Conservation (phyloP, 805 yeast genomes). For the Yarrowia deformans region DNA sequence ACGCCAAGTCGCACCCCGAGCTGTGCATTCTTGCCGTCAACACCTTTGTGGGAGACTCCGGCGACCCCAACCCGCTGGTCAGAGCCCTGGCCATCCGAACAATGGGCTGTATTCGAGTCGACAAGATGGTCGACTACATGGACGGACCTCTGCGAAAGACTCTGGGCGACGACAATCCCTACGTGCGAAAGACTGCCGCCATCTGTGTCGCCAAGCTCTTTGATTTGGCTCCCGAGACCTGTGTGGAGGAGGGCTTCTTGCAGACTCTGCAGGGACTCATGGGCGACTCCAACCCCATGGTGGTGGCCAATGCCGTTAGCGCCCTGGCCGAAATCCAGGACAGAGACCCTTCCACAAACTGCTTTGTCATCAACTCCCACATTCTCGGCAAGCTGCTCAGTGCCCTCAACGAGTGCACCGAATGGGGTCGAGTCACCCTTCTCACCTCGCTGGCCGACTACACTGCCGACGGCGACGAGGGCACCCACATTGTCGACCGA, state of each 20-base stretch:
- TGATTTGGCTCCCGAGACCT: constrained; percentile 79
- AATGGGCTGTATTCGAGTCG: constrained; percentile 97
- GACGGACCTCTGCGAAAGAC: constrained; percentile 88
- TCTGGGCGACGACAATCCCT: constrained; percentile 90
- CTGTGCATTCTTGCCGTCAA: constrained; percentile 94
- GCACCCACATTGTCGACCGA: constrained; percentile 69
- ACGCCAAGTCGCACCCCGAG: constrained; percentile 96
- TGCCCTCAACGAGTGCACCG: constrained; percentile 96
- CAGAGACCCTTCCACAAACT: constrained; percentile 62
- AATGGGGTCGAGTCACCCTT: constrained; percentile 97
- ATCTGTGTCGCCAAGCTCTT: constrained; percentile 95
- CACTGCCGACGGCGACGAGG: constrained; percentile 66
- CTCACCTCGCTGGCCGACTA: constrained; percentile 81
- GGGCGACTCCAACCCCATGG: constrained; percentile 94
- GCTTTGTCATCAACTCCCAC: constrained; percentile 54
- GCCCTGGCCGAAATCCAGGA: constrained; percentile 85
- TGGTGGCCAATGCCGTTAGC: constrained; percentile 90
- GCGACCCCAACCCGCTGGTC: constrained; percentile 95
- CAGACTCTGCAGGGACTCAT: constrained; percentile 69
- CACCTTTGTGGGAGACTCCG: constrained; percentile 93
- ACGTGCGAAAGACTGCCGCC: constrained; percentile 97
- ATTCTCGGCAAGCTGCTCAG: constrained; percentile 65
- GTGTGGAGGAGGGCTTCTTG: constrained; percentile 87
- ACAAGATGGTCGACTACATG: constrained; percentile 93
- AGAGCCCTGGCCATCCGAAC: constrained; percentile 96